phyloP scores from a whole-genome alignment of 2,329 filamentous ascomycete species.

The Sphaerulina populicola region DNA sequence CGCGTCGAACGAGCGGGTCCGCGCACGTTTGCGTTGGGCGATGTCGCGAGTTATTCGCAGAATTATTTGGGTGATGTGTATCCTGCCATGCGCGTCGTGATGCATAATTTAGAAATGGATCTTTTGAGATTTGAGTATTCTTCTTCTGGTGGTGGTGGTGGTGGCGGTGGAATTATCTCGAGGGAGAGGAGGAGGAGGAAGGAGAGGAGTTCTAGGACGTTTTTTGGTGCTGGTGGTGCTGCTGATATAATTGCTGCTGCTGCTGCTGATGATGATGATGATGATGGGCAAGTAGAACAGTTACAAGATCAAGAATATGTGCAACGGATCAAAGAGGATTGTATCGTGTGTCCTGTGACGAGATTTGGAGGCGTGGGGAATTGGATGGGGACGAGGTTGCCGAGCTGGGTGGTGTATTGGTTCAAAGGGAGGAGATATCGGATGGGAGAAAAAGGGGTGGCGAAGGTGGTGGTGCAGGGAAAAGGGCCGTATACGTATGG shows the following conservation, averaged over 20 bases:
- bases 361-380: constrained; percentile 30
- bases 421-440: constrained; percentile 25
- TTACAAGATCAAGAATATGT: constrained; percentile 4
- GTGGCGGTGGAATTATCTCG: constrained; percentile 6
- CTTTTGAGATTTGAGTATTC: neutral
- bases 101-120: neutral
- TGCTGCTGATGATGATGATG: too few species aligned
- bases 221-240: too few species aligned
- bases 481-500: neutral
- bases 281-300: too few species aligned
- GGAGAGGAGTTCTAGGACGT: neutral
- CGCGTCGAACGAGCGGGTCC: neutral
- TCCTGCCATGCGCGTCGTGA: neutral
- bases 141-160: too few species aligned
- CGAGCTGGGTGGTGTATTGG: constrained; percentile 25
- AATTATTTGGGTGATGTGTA: neutral
- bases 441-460: constrained; percentile 17
- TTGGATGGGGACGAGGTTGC: constrained; percentile 23
- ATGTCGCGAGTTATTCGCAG: neutral
- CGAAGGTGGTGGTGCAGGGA: neutral
- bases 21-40: neutral
- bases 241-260: too few species aligned
- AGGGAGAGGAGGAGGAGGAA: constrained; percentile 20
- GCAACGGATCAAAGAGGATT: constrained; percentile 15
- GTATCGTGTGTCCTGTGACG: constrained; percentile 28